phyloP scores from a whole-genome alignment of 2,329 filamentous ascomycete species.

The Aureobasidium vineae region DNA sequence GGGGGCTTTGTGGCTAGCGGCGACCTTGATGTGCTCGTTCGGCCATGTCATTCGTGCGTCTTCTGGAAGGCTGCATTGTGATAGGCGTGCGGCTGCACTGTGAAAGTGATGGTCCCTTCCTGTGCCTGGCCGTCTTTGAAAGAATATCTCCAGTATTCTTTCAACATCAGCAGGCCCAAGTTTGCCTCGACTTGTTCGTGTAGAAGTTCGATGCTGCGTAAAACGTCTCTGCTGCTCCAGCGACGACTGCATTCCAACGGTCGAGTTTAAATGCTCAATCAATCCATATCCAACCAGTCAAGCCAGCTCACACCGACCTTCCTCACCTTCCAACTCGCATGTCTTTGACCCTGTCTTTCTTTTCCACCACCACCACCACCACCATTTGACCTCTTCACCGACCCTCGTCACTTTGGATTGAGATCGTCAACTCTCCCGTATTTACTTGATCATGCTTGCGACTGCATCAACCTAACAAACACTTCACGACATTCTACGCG shows the following conservation, averaged over 20 bases:
- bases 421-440: background rate
- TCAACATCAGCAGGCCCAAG: background rate
- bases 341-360: conserved; percentile 13
- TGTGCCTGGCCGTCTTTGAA: conserved; percentile 6
- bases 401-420: background rate
- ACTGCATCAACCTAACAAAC: conserved; percentile 24
- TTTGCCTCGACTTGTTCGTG: background rate
- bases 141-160: background rate
- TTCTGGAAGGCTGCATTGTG: conserved; percentile 12
- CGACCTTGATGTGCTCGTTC: conserved; percentile 1
- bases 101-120: conserved; percentile 14
- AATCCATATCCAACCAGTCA: conserved; percentile 1
- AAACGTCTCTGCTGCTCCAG: conserved; percentile 18
- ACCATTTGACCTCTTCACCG: background rate
- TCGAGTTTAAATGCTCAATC: conserved; percentile 7
- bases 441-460: conserved; percentile 9
- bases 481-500: conserved; percentile 31
- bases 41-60: conserved; percentile 7
- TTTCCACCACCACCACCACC: background rate
- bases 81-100: background rate
- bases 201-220: background rate
- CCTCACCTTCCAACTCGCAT: conserved; percentile 17
- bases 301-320: conserved; percentile 2
- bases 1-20: background rate
- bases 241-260: conserved; percentile 23